These are phyloP conservation scores for Penicillium concentricum DNA, from an alignment of 2,329 filamentous ascomycete genomes.

Conservation along the genomic window DNA sequence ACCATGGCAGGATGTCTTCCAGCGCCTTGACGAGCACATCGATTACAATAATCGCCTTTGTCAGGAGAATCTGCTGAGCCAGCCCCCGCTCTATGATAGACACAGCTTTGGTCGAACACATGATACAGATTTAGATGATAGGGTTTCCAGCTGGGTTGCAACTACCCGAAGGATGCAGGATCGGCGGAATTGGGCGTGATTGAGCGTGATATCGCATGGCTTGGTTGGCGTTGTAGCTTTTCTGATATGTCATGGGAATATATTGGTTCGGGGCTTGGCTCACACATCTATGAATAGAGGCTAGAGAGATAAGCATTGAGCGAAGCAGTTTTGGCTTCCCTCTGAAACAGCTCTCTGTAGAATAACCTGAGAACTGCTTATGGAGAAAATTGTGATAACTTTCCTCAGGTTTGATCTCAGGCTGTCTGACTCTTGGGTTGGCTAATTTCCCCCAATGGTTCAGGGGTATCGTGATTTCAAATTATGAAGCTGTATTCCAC, in stretches of 20 bases:
- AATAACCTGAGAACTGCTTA: neutral
- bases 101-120: constrained; percentile 16
- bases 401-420: neutral
- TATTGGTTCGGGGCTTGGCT: neutral
- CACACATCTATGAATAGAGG: neutral
- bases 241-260: neutral
- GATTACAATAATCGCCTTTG: neutral
- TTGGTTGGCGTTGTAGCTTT: neutral
- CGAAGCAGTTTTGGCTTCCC: neutral
- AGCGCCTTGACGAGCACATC: neutral
- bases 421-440: neutral
- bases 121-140: constrained; percentile 8
- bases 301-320: neutral
- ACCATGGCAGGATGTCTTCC: neutral
- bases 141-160: constrained; percentile 25
- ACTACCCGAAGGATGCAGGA: constrained; percentile 24
- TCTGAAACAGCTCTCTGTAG: too few species aligned
- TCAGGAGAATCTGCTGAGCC: constrained; percentile 7
- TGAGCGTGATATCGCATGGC: neutral
- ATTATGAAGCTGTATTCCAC: neutral
- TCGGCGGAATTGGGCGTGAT: neutral
- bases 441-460: neutral
- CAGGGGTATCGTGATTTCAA: neutral
- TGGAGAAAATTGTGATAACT: neutral
- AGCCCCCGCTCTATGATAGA: constrained; percentile 31